phyloP scores from a whole-genome alignment of 2,329 filamentous ascomycete genomes.

The Hypoxylon sp. region DNA sequence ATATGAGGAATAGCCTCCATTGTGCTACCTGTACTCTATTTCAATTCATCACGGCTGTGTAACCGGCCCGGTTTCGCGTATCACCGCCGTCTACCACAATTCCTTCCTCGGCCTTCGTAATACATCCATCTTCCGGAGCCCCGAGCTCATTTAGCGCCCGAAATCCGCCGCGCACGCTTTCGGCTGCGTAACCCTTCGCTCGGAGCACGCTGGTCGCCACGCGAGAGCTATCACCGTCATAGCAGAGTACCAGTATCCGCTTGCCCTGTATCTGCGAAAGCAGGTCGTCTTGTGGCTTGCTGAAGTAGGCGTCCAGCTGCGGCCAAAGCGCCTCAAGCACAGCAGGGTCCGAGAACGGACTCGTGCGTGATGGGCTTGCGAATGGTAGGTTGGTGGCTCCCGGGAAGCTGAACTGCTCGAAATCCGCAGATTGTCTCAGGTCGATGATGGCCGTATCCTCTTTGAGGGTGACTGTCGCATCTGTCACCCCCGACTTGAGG shows the following conservation, averaged over 20 bases:
- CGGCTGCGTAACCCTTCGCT: conserved; percentile 57
- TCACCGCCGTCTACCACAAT: conserved; percentile 6
- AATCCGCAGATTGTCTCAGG: conserved; percentile 54
- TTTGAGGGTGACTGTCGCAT: conserved; percentile 25
- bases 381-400: conserved; percentile 56
- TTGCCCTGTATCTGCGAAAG: conserved; percentile 41
- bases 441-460: conserved; percentile 52
- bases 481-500: not conserved
- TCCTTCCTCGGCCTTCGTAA: not conserved
- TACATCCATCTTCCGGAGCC: conserved; percentile 2
- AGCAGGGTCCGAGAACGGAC: conserved; percentile 56
- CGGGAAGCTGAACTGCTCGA: conserved; percentile 52
- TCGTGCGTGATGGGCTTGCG: conserved; percentile 46
- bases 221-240: conserved; percentile 62
- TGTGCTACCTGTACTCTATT: too few relatives aligned
- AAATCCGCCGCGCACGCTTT: conserved; percentile 55
- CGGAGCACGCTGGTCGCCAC: conserved; percentile 62
- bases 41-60: conserved; percentile 24
- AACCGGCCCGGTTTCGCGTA: conserved; percentile 18
- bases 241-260: conserved; percentile 58
- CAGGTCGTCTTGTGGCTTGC: conserved; percentile 34
- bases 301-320: conserved; percentile 55
- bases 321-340: conserved; percentile 57
- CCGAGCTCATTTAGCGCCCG: conserved; percentile 11
- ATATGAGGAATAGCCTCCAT: too few relatives aligned